Base-by-base conservation (phyloP, 2,329 filamentous ascomycete genomes). In the Colletotrichum shisoi region DNA sequence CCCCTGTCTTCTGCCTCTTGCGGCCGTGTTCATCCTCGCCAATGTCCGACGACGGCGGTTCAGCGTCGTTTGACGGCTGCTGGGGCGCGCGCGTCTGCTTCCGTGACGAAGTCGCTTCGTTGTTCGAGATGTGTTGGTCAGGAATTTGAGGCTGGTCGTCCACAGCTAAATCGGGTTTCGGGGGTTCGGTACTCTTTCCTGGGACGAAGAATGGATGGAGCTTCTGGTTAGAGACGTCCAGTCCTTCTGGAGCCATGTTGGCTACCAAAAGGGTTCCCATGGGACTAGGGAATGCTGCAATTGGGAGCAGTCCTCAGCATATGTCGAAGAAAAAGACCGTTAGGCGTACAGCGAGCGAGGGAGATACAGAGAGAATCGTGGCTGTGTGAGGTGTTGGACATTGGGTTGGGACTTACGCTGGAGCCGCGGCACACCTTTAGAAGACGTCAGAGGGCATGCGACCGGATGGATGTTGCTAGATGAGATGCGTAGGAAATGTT, bases 191-290 rank as follows among this genome's bases (percentile, higher is more conserved):
- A n/a, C 13, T 57, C 24, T 58, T 64, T 31, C 63, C 63, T 37
- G 76, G 74, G 1, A 76, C 72, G 72, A 87, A 87, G 76, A 87
- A 86, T 19, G 85, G 85, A 70, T 87, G 85, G 44, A 87, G 72
- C 70, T 84, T 85, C 72, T 80, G 82, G 27, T 73, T 71, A 45
- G 75, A 72, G 62, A 78, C 78, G 67, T 72, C 73, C 59, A 76
- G 70, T 63, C 73, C 76, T 72, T 78, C 76, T 62, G 78, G 78
- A 70, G 77, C 76, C 84, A 85, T 86, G 56, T 74, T 78, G 71
- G 77, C 76, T 62, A 81, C 74, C 64, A 79, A 71, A 49, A 80
- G 72, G 48, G 79, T 75, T 75, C 79, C 80, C 82, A 84, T 84
- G 56, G 58, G 61, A 59, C 27, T 48, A 49, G 21, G 51, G 17